These are phyloP conservation scores for Microdochium paspali DNA, from an alignment of 2,329 filamentous ascomycete species.

Conservation along the genomic window DNA sequence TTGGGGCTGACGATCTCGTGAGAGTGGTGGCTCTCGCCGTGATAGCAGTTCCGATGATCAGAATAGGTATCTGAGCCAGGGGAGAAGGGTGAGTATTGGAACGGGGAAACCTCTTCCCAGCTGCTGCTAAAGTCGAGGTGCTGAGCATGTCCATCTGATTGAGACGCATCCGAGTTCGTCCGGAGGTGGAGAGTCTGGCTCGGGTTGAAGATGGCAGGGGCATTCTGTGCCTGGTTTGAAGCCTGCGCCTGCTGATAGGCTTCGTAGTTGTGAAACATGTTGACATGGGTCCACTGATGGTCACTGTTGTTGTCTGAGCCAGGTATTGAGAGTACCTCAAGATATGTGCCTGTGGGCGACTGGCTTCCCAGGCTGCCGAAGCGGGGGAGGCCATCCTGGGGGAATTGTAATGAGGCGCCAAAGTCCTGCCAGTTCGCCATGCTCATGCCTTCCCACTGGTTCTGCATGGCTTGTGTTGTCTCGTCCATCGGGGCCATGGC, in stretches of 20 bases:
- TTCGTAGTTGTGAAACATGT: constrained; percentile 65
- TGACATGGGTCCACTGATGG: constrained; percentile 62
- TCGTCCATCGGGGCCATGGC: constrained; percentile 46
- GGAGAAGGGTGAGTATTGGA: constrained; percentile 72
- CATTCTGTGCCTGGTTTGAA: constrained; percentile 29
- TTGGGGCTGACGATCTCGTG: constrained; percentile 57
- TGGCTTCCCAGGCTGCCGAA: constrained; percentile 42
- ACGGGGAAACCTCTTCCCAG: constrained; percentile 73
- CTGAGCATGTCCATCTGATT: constrained; percentile 54
- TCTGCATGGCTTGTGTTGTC: constrained; percentile 43
- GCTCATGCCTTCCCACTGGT: constrained; percentile 45
- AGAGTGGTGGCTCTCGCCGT: constrained; percentile 42
- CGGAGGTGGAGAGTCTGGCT: constrained; percentile 82
- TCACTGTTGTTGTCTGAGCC: constrained; percentile 78
- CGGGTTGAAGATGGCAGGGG: constrained; percentile 77
- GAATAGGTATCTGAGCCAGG: constrained; percentile 69
- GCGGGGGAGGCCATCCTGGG: constrained; percentile 30
- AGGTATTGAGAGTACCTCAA: constrained; percentile 76
- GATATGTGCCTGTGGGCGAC: constrained; percentile 69
- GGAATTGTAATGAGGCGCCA: constrained; percentile 47
- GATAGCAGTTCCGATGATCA: constrained; percentile 57
- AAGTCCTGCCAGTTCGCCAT: constrained; percentile 77
- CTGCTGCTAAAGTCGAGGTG: constrained; percentile 55
- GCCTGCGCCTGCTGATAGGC: constrained; percentile 44
- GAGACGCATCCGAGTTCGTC: constrained; percentile 77